phyloP scores from a whole-genome alignment of 805 yeast species.

The Saccharomycopsis sp. region DNA sequence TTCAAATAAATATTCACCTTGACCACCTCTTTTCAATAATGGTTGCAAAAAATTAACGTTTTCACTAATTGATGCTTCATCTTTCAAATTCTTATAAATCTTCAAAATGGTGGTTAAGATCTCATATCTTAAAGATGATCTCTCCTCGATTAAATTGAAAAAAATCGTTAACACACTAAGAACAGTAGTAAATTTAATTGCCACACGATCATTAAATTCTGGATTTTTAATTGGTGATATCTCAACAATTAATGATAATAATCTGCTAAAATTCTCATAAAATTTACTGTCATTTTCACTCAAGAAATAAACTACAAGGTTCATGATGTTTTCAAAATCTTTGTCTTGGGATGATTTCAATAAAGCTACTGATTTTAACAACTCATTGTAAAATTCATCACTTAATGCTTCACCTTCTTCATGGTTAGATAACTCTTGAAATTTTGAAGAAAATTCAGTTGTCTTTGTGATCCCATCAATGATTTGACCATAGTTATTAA shows the following conservation, averaged over 20 bases:
- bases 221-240: conserved; percentile 14
- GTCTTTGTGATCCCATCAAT: conserved; percentile 10
- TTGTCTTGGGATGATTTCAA: conserved; percentile 15
- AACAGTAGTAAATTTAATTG: conserved; percentile 18
- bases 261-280: conserved; percentile 4
- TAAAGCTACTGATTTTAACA: conserved; percentile 10
- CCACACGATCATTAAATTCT: conserved; percentile 14
- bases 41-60: conserved; percentile 17
- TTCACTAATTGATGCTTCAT: conserved; percentile 12
- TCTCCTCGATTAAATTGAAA: conserved; percentile 18
- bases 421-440: conserved; percentile 3
- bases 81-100: conserved; percentile 13
- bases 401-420: background rate
- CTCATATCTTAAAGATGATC: conserved; percentile 10
- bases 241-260: conserved; percentile 10
- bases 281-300: conserved; percentile 6
- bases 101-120: conserved; percentile 17
- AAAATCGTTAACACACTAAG: conserved; percentile 17
- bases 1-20: conserved; percentile 12
- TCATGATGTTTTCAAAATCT: conserved; percentile 18
- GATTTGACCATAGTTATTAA: conserved; percentile 12
- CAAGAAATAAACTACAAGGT: conserved; percentile 19
- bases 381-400: conserved; percentile 11
- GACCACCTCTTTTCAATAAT: conserved; percentile 11
- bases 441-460: conserved; percentile 14